A percentile compares a stretch with the other conserved stretches of the same genome.
Evolutionary conservation across 768 basidiomycete species (phyloP).

Genomic region (Gymnopilus dilepis): DNA sequence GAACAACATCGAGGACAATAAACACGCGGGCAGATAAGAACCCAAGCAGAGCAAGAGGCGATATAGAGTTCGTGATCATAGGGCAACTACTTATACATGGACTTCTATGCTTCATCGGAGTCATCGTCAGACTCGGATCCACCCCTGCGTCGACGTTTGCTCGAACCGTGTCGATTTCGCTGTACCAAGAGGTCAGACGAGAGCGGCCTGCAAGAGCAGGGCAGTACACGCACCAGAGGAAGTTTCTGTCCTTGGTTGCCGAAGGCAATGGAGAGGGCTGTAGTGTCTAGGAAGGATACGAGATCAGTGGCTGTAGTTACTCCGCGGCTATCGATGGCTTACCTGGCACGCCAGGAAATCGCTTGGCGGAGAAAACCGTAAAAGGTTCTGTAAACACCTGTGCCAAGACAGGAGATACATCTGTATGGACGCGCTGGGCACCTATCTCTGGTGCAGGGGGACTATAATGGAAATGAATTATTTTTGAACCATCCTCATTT

Average conservation of each 20-base stretch:
- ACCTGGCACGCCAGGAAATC: slow-evolving; percentile 95
- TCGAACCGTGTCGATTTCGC: slow-evolving; percentile 84
- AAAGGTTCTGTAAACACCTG: slow-evolving; percentile 86
- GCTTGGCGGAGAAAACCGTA: slow-evolving; percentile 89
- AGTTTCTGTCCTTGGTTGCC: slow-evolving; percentile 91
- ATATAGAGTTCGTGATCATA: slow-evolving; percentile 4
- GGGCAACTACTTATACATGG: slow-evolving; percentile 1
- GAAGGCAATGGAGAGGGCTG: slow-evolving; percentile 85
- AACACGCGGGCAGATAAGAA: slow-evolving; percentile 5
- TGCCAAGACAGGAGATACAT: slow-evolving; percentile 78
- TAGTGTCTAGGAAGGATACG: slow-evolving; percentile 63
- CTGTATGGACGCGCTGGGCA: slow-evolving; percentile 66
- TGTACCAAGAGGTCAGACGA: slow-evolving; percentile 32
- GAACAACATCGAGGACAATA: slow-evolving; percentile 18
- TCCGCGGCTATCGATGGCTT: slow-evolving; percentile 26
- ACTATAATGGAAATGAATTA: slow-evolving; percentile 38
- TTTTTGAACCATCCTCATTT: neutral
- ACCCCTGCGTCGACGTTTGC: slow-evolving; percentile 66
- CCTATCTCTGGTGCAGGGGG: slow-evolving; percentile 77
- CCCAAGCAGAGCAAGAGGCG: slow-evolving; percentile 4
- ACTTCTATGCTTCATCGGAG: slow-evolving; percentile 49
- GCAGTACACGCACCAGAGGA: slow-evolving; percentile 63
- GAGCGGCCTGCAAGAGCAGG: slow-evolving; percentile 26
- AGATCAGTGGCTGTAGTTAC: slow-evolving; percentile 20
- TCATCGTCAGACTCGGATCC: slow-evolving; percentile 74